Conservation (phyloP, 2,329 filamentous ascomycete genomes). For the Didymella sp. region DNA sequence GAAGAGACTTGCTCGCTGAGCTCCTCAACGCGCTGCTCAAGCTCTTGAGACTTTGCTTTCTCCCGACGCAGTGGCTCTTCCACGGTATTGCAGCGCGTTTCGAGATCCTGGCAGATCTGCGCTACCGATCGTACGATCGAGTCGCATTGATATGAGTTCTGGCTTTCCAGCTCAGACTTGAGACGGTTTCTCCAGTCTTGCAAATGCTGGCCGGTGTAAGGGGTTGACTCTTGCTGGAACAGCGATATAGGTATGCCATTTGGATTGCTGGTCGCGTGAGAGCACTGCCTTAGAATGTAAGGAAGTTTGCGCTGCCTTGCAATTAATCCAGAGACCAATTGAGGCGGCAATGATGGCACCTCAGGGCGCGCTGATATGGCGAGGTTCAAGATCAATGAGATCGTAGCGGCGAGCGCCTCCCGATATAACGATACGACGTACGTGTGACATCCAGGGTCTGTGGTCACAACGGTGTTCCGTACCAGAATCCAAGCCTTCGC, state of each 20-base stretch:
- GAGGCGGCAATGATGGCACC: slow-evolving; percentile 25
- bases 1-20: slow-evolving; percentile 48
- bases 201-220: slow-evolving; percentile 39
- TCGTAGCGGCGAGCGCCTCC: slow-evolving; percentile 31
- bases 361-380: slow-evolving; percentile 27
- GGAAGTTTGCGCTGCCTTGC: slow-evolving; percentile 37
- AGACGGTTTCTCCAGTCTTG: slow-evolving; percentile 60
- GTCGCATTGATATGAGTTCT: slow-evolving; percentile 53
- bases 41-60: slow-evolving; percentile 43
- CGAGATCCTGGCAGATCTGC: slow-evolving; percentile 63
- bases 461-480: neutral
- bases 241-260: slow-evolving; percentile 32
- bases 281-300: slow-evolving; percentile 20
- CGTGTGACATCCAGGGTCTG: slow-evolving; percentile 22
- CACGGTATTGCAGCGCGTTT: slow-evolving; percentile 61
- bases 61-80: slow-evolving; percentile 62
- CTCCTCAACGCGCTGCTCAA: slow-evolving; percentile 42
- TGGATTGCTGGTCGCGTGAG: slow-evolving; percentile 17
- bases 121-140: slow-evolving; percentile 58
- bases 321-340: slow-evolving; percentile 34
- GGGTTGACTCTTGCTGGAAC: slow-evolving; percentile 51
- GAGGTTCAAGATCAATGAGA: slow-evolving; percentile 40
- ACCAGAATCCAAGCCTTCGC: slow-evolving; percentile 30
- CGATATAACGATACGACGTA: slow-evolving; percentile 22
- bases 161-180: slow-evolving; percentile 51